These are phyloP conservation scores for Colletotrichum graminicola DNA, from an alignment of 2,329 filamentous ascomycete species.

Conservation along the genomic window DNA sequence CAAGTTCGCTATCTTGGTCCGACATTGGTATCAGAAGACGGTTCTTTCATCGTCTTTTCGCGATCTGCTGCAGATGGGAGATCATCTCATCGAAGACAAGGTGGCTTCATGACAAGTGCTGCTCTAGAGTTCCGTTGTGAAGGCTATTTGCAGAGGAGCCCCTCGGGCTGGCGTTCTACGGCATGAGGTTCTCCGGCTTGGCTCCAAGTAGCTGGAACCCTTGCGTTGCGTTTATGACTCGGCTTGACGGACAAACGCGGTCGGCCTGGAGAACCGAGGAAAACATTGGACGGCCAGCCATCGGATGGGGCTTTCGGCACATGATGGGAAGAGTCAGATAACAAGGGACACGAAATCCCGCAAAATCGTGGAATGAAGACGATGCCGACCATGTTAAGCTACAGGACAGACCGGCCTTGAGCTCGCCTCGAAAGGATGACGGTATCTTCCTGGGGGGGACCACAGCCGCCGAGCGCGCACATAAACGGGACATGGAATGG, in stretches of 20 bases:
- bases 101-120: too few species aligned
- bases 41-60: background rate
- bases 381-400: too few species aligned
- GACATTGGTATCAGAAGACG: background rate
- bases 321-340: too few species aligned
- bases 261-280: background rate
- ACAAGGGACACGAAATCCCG: background rate
- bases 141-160: background rate
- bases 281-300: background rate
- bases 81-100: too few species aligned
- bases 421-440: background rate
- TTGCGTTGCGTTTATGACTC: background rate
- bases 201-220: background rate
- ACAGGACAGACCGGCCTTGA: background rate
- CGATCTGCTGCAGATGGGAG: background rate
- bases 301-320: too few species aligned
- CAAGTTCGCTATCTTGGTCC: background rate
- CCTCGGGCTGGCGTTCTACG: background rate
- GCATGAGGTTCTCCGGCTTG: background rate
- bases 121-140: background rate
- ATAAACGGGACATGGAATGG: background rate
- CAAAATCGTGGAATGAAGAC: too few species aligned
- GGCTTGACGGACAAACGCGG: background rate
- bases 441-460: background rate
- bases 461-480: background rate